These are phyloP conservation scores for Pichia sp. DNA, from an alignment of 1,139 yeast species.

Conservation along the genomic window DNA sequence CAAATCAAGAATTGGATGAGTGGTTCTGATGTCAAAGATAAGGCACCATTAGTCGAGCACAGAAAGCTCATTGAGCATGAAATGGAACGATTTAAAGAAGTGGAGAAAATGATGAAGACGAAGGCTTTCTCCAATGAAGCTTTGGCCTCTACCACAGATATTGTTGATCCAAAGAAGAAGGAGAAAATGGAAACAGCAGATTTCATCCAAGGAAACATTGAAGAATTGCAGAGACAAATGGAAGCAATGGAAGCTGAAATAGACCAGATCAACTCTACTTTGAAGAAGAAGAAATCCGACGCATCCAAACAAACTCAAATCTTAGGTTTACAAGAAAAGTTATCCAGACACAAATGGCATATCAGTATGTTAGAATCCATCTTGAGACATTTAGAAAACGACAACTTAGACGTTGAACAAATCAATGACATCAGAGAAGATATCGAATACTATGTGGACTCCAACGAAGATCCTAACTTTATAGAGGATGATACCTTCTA, in stretches of 20 bases:
- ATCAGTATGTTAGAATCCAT: constrained; percentile 74
- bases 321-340: constrained; percentile 58
- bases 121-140: constrained; percentile 97
- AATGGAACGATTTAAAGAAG: constrained; percentile 96
- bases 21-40: constrained; percentile 90
- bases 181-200: constrained; percentile 75
- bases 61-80: constrained; percentile 84
- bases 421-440: constrained; percentile 85
- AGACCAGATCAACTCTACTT: constrained; percentile 53
- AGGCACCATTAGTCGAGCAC: constrained; percentile 75
- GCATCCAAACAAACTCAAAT: constrained; percentile 52
- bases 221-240: constrained; percentile 79
- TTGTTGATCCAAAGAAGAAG: constrained; percentile 74
- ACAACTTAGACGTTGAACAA: constrained; percentile 76
- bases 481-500: constrained; percentile 94
- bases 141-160: constrained; percentile 75
- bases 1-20: constrained; percentile 96
- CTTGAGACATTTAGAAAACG: constrained; percentile 77
- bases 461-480: constrained; percentile 94
- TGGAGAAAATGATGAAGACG: constrained; percentile 92
- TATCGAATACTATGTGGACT: constrained; percentile 90
- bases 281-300: constrained; percentile 53
- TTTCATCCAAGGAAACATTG: constrained; percentile 73
- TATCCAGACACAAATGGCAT: constrained; percentile 82
- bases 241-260: constrained; percentile 79